A percentile compares a stretch with the other conserved stretches of the same genome.
phyloP scores from a whole-genome alignment of 2,329 filamentous ascomycete genomes.

The Diaporthe velutina region DNA sequence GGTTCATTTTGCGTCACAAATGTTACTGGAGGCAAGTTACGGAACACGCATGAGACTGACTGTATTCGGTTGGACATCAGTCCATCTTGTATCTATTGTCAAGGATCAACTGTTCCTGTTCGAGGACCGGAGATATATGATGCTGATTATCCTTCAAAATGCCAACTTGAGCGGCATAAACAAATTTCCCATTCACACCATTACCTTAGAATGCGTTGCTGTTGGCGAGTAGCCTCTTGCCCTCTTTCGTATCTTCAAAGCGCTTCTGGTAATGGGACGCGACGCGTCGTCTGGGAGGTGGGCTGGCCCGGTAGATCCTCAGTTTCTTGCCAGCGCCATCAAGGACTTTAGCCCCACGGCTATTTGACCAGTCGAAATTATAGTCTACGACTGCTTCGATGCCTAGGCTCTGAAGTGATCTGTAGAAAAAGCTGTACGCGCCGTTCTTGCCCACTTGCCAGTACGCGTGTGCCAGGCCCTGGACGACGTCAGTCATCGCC shows the following conservation, averaged over 20 bases:
- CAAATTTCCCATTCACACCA: not conserved
- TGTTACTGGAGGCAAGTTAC: too few relatives aligned
- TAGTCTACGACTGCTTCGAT: not conserved
- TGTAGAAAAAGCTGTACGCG: not conserved
- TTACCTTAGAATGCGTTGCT: not conserved
- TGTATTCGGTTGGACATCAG: too few relatives aligned
- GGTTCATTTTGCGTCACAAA: too few relatives aligned
- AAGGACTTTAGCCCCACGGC: not conserved
- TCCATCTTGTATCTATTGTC: too few relatives aligned
- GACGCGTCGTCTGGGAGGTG: not conserved
- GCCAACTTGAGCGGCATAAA: not conserved
- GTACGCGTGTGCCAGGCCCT: not conserved
- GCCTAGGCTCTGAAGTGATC: not conserved
- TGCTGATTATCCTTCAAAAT: too few relatives aligned
- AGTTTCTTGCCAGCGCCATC: not conserved
- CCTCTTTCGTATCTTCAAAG: not conserved
- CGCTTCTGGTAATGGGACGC: not conserved
- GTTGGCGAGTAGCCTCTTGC: not conserved
- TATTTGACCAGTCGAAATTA: not conserved
- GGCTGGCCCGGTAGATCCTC: not conserved
- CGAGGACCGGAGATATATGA: too few relatives aligned
- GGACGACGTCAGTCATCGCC: not conserved
- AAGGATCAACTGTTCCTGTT: too few relatives aligned
- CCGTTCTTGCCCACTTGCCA: not conserved
- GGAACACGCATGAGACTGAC: too few relatives aligned